phyloP scores from a whole-genome alignment of 2,329 filamentous ascomycete genomes.

The Cladobotryum mycophilum region DNA sequence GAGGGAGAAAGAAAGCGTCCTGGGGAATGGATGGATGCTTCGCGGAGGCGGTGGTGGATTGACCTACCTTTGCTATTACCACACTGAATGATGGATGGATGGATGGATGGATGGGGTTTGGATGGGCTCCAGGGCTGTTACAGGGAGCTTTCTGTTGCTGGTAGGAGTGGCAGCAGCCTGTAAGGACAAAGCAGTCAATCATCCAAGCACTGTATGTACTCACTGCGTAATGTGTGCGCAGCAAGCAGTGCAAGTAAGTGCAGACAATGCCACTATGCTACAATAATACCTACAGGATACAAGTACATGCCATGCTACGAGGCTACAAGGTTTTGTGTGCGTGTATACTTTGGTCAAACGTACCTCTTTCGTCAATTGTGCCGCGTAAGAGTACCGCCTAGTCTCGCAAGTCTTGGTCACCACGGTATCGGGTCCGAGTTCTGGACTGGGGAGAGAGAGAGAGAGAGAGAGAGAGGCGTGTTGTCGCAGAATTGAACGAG shows the following conservation, averaged over 20 bases:
- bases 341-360: background rate
- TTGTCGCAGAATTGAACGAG: too few species aligned
- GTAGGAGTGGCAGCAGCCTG: background rate
- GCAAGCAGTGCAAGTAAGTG: too few species aligned
- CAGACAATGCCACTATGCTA: too few species aligned
- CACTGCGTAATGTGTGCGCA: background rate
- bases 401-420: background rate
- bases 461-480: too few species aligned
- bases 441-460: too few species aligned
- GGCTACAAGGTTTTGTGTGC: background rate
- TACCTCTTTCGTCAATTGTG: background rate
- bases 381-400: background rate
- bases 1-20: conserved; percentile 16
- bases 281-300: background rate
- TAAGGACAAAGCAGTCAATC: background rate
- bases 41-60: background rate
- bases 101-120: conserved; percentile 1
- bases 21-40: conserved; percentile 2
- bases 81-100: background rate
- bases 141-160: background rate
- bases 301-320: background rate
- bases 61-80: background rate
- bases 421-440: too few species aligned
- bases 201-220: background rate
- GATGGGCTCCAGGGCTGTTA: too few species aligned